These are phyloP conservation scores for Ceratobasidium sp. DNA, from an alignment of 1,284 basidiomycete species.

Conservation along the genomic window DNA sequence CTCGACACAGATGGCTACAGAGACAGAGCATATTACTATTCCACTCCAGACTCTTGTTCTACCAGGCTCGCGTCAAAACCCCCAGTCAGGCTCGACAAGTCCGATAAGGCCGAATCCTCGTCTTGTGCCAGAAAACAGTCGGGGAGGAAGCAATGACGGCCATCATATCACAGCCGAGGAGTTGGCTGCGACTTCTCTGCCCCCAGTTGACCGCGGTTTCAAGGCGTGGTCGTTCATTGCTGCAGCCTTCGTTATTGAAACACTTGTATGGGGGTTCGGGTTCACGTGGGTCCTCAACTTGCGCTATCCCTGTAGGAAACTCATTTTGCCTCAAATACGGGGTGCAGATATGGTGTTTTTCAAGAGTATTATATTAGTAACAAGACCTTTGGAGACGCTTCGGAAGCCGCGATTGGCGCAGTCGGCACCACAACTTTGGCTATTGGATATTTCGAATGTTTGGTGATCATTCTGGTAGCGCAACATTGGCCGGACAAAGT, in stretches of 20 bases:
- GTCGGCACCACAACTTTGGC: constrained; percentile 47
- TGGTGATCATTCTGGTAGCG: constrained; percentile 32
- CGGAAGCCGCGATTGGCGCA: constrained; percentile 44
- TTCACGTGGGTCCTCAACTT: constrained; percentile 32
- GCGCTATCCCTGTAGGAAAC: neutral
- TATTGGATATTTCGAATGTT: constrained; percentile 39
- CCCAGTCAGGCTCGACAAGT: neutral
- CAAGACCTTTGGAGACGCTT: constrained; percentile 44
- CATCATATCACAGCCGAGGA: neutral
- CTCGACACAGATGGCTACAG: neutral
- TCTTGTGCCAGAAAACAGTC: neutral
- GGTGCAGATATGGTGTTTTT: constrained; percentile 46
- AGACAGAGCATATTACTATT: neutral
- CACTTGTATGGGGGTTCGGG: constrained; percentile 46
- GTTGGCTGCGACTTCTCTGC: constrained; percentile 11
- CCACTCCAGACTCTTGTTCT: neutral
- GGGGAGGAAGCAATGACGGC: neutral
- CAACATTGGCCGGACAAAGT: constrained; percentile 31
- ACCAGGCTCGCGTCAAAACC: neutral
- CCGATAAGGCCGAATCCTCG: neutral
- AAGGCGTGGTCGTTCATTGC: constrained; percentile 46
- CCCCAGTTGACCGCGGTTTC: constrained; percentile 43
- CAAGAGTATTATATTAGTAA: constrained; percentile 52
- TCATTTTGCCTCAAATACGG: neutral
- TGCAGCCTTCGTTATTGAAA: constrained; percentile 46